These are phyloP conservation scores for Hypoxylon lenormandii DNA, from an alignment of 495 filamentous ascomycete species.

Conservation along the genomic window DNA sequence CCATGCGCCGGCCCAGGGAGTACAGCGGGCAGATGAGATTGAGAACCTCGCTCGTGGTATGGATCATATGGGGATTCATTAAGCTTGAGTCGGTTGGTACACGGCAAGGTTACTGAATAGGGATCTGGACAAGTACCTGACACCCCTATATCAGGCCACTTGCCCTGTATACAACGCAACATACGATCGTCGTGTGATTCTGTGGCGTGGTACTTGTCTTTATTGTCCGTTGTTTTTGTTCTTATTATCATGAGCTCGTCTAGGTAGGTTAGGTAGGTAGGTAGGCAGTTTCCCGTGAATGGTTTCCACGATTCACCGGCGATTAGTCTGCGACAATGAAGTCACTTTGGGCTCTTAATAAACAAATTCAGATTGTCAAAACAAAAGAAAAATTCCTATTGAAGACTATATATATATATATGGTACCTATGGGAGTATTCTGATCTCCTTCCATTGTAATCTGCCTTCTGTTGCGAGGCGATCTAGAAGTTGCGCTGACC, in stretches of 20 bases:
- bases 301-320: not conserved
- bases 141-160: constrained; percentile 10
- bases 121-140: not conserved
- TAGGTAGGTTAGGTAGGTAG: too few relatives aligned
- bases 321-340: not conserved
- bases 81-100: not conserved
- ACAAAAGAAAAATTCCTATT: constrained; percentile 36
- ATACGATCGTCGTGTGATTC: constrained; percentile 16
- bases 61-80: constrained; percentile 43
- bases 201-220: not conserved
- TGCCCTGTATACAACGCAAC: not conserved
- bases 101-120: constrained; percentile 1
- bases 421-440: constrained; percentile 23
- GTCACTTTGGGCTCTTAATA: not conserved
- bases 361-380: constrained; percentile 9
- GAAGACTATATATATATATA: constrained; percentile 38
- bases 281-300: not conserved
- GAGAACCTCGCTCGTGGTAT: constrained; percentile 39
- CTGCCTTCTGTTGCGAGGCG: constrained; percentile 30
- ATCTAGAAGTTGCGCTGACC: constrained; percentile 34
- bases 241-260: constrained; percentile 7
- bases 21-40: constrained; percentile 52
- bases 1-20: constrained; percentile 66
- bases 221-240: not conserved
- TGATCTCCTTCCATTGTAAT: constrained; percentile 30